Conservation (phyloP, 805 yeast genomes). For the Candida succiphila region DNA sequence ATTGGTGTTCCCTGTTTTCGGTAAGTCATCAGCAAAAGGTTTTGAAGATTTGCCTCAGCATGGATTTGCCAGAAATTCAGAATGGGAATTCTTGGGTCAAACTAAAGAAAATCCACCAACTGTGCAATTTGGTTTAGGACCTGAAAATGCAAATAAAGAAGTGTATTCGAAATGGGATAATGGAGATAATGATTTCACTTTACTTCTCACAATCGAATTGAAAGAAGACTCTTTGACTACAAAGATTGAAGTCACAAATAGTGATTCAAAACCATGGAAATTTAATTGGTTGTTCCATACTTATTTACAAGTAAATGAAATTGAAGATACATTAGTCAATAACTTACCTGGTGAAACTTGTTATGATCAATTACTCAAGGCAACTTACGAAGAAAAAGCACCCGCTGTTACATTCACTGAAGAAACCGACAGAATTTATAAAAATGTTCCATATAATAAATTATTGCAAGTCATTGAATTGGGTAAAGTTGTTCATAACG, state of each 20-base stretch:
- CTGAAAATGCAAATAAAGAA: slow-evolving; percentile 66
- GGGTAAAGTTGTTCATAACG: slow-evolving; percentile 62
- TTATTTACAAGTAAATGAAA: slow-evolving; percentile 65
- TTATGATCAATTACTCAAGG: slow-evolving; percentile 65
- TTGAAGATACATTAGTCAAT: slow-evolving; percentile 66
- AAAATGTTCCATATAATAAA: slow-evolving; percentile 43
- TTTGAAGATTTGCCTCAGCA: slow-evolving; percentile 80
- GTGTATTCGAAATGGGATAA: slow-evolving; percentile 46
- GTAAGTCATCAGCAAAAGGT: slow-evolving; percentile 53
- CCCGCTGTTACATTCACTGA: slow-evolving; percentile 65
- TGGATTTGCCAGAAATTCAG: slow-evolving; percentile 86
- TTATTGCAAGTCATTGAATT: slow-evolving; percentile 57
- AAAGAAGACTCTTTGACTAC: slow-evolving; percentile 52
- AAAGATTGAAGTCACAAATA: slow-evolving; percentile 65
- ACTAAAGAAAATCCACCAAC: slow-evolving; percentile 60
- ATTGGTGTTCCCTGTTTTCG: slow-evolving; percentile 88
- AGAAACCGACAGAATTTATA: slow-evolving; percentile 83
- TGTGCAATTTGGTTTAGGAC: slow-evolving; percentile 85
- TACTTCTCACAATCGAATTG: slow-evolving; percentile 60
- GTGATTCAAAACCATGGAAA: slow-evolving; percentile 55
- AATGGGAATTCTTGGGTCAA: slow-evolving; percentile 94
- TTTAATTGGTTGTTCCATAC: slow-evolving; percentile 96
- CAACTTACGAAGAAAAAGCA: slow-evolving; percentile 56
- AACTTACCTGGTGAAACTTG: slow-evolving; percentile 68
- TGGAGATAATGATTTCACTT: slow-evolving; percentile 59